Evolutionary conservation across 2,329 filamentous ascomycete species (phyloP).

Genomic region (Monosporascus sp.): DNA sequence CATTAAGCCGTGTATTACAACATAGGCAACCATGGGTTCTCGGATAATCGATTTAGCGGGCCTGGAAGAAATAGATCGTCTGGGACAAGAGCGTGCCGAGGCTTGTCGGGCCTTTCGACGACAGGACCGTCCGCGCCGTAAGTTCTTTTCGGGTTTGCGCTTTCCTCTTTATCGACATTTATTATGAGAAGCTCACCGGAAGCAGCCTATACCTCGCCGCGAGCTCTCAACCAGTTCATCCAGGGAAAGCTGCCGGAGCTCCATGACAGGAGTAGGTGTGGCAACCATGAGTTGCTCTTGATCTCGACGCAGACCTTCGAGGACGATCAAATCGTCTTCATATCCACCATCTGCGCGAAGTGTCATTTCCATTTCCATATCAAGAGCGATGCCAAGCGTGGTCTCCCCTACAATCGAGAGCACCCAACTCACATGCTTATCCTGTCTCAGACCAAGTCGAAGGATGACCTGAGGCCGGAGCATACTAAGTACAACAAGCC

Average conservation of each 20-base stretch:
- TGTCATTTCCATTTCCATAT: constrained; percentile 26
- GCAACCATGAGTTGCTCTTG: constrained; percentile 22
- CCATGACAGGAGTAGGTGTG: constrained; percentile 6
- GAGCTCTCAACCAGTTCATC: constrained; percentile 20
- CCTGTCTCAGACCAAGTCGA: constrained; percentile 7
- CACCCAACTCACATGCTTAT: constrained; percentile 26
- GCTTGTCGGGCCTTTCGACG: not conserved
- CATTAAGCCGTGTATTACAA: not conserved
- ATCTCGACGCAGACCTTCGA: constrained; percentile 14
- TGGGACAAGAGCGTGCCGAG: not conserved
- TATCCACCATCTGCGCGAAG: constrained; percentile 21
- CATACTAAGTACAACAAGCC: constrained; percentile 7
- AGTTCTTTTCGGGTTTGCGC: not conserved
- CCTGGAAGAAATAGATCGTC: not conserved
- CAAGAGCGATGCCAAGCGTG: constrained; percentile 10
- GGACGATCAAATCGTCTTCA: constrained; percentile 7
- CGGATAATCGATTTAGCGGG: not conserved
- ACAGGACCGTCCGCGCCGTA: constrained; percentile 2
- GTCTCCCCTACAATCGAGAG: constrained; percentile 3
- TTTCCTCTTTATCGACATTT: not conserved
- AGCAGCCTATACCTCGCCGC: constrained; percentile 24
- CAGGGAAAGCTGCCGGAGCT: constrained; percentile 15
- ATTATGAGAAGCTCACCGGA: not conserved
- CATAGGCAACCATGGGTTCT: not conserved
- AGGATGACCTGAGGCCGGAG: constrained; percentile 4